Evolutionary conservation across 352 stramenopile species (phyloP), one percentile per base, ranked within the genome.

Genomic region (Stramenopiles sp.): DNA sequence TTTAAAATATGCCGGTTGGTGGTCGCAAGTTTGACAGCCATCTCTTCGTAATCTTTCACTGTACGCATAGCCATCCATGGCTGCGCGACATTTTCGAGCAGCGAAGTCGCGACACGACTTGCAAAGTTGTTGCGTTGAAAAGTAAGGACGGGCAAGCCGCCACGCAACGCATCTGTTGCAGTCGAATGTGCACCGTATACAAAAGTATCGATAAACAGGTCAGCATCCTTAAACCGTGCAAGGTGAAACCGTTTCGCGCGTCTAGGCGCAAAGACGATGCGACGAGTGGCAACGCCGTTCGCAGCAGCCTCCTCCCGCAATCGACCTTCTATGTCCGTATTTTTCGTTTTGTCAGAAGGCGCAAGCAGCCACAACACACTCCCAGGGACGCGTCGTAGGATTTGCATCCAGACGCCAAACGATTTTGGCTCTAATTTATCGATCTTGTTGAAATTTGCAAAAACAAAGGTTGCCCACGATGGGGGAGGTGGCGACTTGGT

Each of bases 151-250:
- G 94, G 94, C 4, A 97, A 85, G 76, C 91, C 88, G 0, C 90
- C 86, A 86, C 88, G 95, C 0, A 98, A 85, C 27, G 90, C 89
- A 81, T 98, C 94, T 25, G 89, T 87, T 22, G 93, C 94, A 0
- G 95, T 96, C 8, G 94, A 97, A 83, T 98, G 95, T n/a, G 94
- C 94, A 67, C 94, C 96, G 86, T 98, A 98, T 4, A 94, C 85
- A 67, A 97, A 89, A 14, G 93, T 96, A 83, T 98, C 95, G n/a
- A 98, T 84, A 80, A 97, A 98, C 0, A 98, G 29, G 83, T 98
- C 93, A 0, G 90, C 91, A 8, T 88, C 55, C 0, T 83, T 83
- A 7, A 97, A 83, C 7, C 95, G 88, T 8, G 85, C 84, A 0
- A 98, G 84, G 84, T 98, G 94, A 1, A 81, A 33, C 0, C 81